These are phyloP conservation scores for Euphorbia tirucalli DNA, from an alignment of 345 rosid genomes.

Conservation along the genomic window DNA sequence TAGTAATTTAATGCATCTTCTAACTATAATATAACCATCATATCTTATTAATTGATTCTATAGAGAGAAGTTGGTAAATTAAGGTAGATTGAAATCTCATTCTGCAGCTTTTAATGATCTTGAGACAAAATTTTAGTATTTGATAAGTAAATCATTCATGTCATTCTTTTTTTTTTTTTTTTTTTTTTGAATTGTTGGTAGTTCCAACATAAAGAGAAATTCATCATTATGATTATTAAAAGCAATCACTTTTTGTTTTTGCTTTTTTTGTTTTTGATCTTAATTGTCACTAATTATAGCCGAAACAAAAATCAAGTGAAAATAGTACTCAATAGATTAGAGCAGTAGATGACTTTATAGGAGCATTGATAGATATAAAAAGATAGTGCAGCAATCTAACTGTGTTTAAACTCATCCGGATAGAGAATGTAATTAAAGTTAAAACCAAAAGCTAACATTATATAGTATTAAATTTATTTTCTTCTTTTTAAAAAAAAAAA, in stretches of 20 bases:
- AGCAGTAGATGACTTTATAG: constrained; percentile 12
- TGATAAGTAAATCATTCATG: constrained; percentile 23
- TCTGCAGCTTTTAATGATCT: constrained; percentile 51
- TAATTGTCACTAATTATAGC: constrained; percentile 18
- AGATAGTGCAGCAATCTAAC: constrained; percentile 34
- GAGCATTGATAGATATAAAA: constrained; percentile 32
- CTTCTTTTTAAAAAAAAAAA: too few relatives aligned
- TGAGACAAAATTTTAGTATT: constrained; percentile 19
- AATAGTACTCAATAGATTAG: not conserved
- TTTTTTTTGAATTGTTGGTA: constrained; percentile 15
- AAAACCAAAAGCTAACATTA: not conserved
- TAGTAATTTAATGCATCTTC: too few relatives aligned
- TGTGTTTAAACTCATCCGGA: constrained; percentile 13
- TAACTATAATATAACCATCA: too few relatives aligned
- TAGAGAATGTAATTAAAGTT: not conserved
- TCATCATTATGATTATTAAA: constrained; percentile 23
- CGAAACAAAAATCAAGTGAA: constrained; percentile 22
- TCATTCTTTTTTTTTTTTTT: not conserved
- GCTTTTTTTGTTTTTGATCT: constrained; percentile 22
- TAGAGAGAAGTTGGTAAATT: not conserved
- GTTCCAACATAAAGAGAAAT: constrained; percentile 29
- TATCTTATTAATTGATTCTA: too few relatives aligned
- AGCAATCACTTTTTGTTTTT: not conserved
- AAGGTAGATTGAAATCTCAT: constrained; percentile 41
- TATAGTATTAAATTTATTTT: not conserved